Evolutionary conservation across 805 yeast genomes (phyloP).

Genomic region (Candida dajiaensis): DNA sequence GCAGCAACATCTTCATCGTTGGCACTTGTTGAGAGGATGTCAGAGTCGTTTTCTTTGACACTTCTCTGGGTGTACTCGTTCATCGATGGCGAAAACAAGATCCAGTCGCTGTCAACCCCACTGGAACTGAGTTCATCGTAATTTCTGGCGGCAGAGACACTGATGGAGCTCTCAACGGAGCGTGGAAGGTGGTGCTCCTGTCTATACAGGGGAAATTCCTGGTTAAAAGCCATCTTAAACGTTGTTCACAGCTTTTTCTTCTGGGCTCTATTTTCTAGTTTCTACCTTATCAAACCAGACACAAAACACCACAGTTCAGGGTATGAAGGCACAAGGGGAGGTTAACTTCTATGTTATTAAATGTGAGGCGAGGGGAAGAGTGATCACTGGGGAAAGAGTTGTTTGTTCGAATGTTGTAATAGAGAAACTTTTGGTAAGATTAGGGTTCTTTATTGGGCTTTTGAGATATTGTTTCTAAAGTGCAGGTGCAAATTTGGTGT

Average conservation of each 20-base stretch:
- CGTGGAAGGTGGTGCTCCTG: neutral
- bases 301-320: neutral
- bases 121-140: slow-evolving; percentile 20
- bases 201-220: slow-evolving; percentile 4
- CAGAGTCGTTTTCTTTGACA: slow-evolving; percentile 1
- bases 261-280: neutral
- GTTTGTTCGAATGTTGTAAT: too few relatives aligned
- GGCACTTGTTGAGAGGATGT: slow-evolving; percentile 15
- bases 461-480: too few relatives aligned
- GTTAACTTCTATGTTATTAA: too few relatives aligned
- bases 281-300: neutral
- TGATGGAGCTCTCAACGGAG: slow-evolving; percentile 1
- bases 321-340: too few relatives aligned
- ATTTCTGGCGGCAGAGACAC: neutral
- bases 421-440: too few relatives aligned
- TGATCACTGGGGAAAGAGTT: too few relatives aligned
- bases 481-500: neutral
- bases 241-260: too few relatives aligned
- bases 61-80: slow-evolving; percentile 4
- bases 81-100: slow-evolving; percentile 19
- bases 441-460: too few relatives aligned
- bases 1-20: slow-evolving; percentile 5
- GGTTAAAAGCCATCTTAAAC: slow-evolving; percentile 10
- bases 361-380: too few relatives aligned
- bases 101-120: slow-evolving; percentile 23